Evolutionary conservation across 192 early-diverging fungal species (phyloP).

Genomic region (Rhizophlyctis rosea): DNA sequence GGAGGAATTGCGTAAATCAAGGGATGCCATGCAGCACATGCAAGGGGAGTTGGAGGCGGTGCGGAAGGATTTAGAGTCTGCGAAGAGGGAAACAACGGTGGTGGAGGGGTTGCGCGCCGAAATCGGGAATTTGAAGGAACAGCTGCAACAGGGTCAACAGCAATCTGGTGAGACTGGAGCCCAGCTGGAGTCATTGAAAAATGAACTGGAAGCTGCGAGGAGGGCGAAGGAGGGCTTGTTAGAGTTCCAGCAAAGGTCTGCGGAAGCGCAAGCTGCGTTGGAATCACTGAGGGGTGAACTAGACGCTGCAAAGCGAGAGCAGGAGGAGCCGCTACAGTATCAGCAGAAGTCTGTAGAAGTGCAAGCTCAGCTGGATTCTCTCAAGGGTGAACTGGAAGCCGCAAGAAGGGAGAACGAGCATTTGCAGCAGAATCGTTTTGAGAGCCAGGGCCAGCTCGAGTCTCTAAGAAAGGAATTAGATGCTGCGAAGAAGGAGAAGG

Average conservation of each 20-base stretch:
- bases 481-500: not conserved
- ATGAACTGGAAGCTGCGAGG: not conserved
- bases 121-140: too few relatives aligned
- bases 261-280: not conserved
- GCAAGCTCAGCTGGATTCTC: not conserved
- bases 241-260: too few relatives aligned
- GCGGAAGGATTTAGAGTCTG: not conserved
- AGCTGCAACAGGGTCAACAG: too few relatives aligned
- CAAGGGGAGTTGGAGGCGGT: not conserved
- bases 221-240: too few relatives aligned
- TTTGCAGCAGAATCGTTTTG: not conserved
- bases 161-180: not conserved
- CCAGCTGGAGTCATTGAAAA: not conserved
- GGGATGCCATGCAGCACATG: not conserved
- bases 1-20: not conserved
- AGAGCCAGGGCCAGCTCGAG: not conserved
- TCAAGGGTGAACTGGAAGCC: not conserved
- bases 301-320: conserved; percentile 2
- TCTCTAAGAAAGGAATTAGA: not conserved
- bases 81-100: not conserved
- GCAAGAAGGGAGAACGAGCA: not conserved
- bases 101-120: too few relatives aligned
- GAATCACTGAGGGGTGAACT: not conserved
- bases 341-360: not conserved
- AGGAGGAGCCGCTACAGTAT: not conserved